Evolutionary conservation across 371 early-diverging fungal species (phyloP).

Genomic region (Mucor piriformis): DNA sequence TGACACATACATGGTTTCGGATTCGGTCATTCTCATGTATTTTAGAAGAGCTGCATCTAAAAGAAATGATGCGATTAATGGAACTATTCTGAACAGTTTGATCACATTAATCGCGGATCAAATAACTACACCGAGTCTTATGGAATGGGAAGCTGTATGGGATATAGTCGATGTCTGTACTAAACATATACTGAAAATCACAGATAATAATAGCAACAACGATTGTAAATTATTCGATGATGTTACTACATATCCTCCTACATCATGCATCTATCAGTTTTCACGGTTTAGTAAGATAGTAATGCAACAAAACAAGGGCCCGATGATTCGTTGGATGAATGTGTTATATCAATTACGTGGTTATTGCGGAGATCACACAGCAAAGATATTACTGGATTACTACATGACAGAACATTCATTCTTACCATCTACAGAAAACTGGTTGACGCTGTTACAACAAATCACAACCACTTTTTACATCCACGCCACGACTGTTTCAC

Average conservation of each 20-base stretch:
- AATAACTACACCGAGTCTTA: conserved; percentile 25
- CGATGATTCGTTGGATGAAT: conserved; percentile 54
- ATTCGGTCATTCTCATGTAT: conserved; percentile 42
- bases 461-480: conserved; percentile 62
- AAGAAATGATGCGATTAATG: conserved; percentile 25
- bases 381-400: conserved; percentile 58
- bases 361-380: conserved; percentile 60
- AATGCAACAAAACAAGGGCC: conserved; percentile 38
- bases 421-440: conserved; percentile 66
- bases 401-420: conserved; percentile 64
- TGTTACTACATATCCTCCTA: not conserved
- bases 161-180: conserved; percentile 44
- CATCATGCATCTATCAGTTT: conserved; percentile 26
- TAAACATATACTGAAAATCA: conserved; percentile 20
- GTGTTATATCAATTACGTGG: conserved; percentile 61
- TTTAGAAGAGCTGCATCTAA: conserved; percentile 34
- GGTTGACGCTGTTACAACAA: conserved; percentile 60
- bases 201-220: conserved; percentile 24
- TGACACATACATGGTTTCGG: conserved; percentile 41
- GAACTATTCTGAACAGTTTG: conserved; percentile 31
- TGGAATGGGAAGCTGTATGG: conserved; percentile 55
- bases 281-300: conserved; percentile 27
- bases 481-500: conserved; percentile 23
- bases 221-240: conserved; percentile 16
- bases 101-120: conserved; percentile 14